Percentiles rank a stretch among this genome's conserved stretches.
These are phyloP conservation scores for Lodderomyces margitis DNA, from an alignment of 1,139 yeast species.

Conservation along the genomic window DNA sequence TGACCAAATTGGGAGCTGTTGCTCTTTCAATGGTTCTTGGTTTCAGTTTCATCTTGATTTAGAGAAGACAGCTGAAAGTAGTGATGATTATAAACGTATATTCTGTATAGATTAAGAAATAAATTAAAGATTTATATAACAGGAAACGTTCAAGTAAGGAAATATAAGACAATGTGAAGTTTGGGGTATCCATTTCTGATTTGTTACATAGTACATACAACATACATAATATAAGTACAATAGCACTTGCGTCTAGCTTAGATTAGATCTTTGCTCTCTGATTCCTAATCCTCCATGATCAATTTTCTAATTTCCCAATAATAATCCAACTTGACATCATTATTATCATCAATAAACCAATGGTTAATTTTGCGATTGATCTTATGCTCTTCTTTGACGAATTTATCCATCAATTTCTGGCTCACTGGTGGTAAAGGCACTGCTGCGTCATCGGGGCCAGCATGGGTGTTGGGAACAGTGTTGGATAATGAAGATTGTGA, in stretches of 20 bases:
- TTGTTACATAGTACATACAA: neutral
- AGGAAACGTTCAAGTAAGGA: neutral
- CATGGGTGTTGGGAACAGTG: too few species aligned
- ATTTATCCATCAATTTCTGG: conserved; percentile 38
- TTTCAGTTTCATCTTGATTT: conserved; percentile 21
- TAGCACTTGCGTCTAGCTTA: neutral
- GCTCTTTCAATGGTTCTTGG: conserved; percentile 24
- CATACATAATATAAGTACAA: conserved; percentile 2
- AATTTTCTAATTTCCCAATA: conserved; percentile 55
- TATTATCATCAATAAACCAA: conserved; percentile 45
- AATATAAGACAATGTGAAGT: neutral
- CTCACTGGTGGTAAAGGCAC: conserved; percentile 20
- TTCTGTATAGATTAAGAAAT: neutral
- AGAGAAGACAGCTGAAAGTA: too few species aligned
- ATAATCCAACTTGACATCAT: conserved; percentile 34
- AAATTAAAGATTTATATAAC: neutral
- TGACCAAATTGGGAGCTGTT: conserved; percentile 18
- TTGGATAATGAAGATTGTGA: neutral
- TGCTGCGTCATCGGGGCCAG: too few species aligned
- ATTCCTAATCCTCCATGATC: conserved; percentile 38
- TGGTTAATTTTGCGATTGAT: conserved; percentile 47
- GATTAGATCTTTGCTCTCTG: neutral
- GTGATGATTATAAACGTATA: too few species aligned
- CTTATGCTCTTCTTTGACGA: conserved; percentile 51
- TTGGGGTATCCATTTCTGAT: neutral